These are phyloP conservation scores for Fusarium algeriense DNA, from an alignment of 2,329 filamentous ascomycete genomes.

Conservation along the genomic window DNA sequence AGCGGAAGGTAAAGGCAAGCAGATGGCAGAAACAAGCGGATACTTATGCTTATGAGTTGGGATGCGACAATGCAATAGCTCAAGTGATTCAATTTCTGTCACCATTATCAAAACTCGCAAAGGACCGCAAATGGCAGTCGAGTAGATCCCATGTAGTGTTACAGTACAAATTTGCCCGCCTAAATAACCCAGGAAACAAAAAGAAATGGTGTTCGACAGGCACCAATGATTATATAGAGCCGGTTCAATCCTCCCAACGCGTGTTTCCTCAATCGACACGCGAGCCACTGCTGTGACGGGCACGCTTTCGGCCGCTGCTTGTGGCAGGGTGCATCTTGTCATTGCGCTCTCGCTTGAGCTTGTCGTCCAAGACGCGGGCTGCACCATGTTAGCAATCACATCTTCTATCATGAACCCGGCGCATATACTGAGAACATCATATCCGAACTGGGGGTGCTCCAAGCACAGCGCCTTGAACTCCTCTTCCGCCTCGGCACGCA, in stretches of 20 bases:
- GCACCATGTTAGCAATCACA: slow-evolving; percentile 25
- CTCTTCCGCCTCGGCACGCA: slow-evolving; percentile 86
- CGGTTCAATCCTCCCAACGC: background rate
- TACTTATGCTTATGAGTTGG: background rate
- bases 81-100: background rate
- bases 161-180: background rate
- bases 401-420: fast-evolving
- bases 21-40: background rate
- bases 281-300: slow-evolving; percentile 62
- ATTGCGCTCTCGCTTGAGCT: slow-evolving; percentile 72
- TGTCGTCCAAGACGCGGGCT: slow-evolving; percentile 75
- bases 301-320: slow-evolving; percentile 67
- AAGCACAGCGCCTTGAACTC: slow-evolving; percentile 89
- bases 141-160: background rate
- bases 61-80: background rate
- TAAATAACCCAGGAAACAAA: slow-evolving; percentile 22
- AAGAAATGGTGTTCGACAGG: background rate
- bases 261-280: slow-evolving; percentile 25
- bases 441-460: slow-evolving; percentile 91
- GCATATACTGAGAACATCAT: slow-evolving; percentile 84
- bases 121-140: background rate
- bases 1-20: background rate
- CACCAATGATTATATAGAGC: background rate
- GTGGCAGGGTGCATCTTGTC: slow-evolving; percentile 67
- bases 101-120: background rate